Percentiles rank a stretch among this genome's conserved stretches.
These are phyloP conservation scores for Globisporangium sylvaticum DNA, from an alignment of 352 stramenopile genomes.

Conservation along the genomic window DNA sequence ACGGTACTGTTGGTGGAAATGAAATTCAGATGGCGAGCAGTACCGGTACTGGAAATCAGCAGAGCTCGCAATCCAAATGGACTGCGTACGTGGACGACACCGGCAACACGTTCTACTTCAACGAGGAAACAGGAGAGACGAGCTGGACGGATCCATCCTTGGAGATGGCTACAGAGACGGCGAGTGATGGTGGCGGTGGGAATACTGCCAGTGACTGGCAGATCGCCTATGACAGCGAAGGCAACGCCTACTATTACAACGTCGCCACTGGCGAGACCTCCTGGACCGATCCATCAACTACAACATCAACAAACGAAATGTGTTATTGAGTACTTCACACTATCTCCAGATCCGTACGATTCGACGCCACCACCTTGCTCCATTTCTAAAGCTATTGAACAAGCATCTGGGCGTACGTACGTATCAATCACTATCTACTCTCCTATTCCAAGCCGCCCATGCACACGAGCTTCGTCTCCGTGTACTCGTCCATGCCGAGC, in stretches of 20 bases:
- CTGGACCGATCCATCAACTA: slow-evolving; percentile 20
- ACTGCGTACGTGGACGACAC: slow-evolving; percentile 25
- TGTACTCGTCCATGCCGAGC: slow-evolving; percentile 92
- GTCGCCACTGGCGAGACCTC: slow-evolving; percentile 29
- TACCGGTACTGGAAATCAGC: neutral
- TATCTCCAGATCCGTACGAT: neutral
- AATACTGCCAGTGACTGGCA: slow-evolving; percentile 7
- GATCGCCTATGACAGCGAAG: slow-evolving; percentile 13
- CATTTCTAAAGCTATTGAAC: neutral
- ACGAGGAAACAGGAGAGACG: slow-evolving; percentile 30
- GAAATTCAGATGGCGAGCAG: neutral
- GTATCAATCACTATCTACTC: neutral
- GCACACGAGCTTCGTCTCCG: slow-evolving; percentile 96
- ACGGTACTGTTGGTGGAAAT: neutral
- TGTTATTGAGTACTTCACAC: neutral
- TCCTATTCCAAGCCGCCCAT: slow-evolving; percentile 59
- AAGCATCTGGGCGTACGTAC: neutral
- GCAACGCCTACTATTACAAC: slow-evolving; percentile 45
- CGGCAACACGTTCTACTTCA: slow-evolving; percentile 41
- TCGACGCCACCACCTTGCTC: neutral
- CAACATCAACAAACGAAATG: neutral
- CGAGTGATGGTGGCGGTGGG: neutral
- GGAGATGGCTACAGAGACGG: slow-evolving; percentile 1
- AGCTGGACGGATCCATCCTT: slow-evolving; percentile 19
- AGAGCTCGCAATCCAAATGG: slow-evolving; percentile 16